Percentiles rank a stretch among this genome's conserved stretches.
These are phyloP conservation scores for Xerocomellus intermedius DNA, from an alignment of 768 basidiomycete genomes.

Conservation along the genomic window DNA sequence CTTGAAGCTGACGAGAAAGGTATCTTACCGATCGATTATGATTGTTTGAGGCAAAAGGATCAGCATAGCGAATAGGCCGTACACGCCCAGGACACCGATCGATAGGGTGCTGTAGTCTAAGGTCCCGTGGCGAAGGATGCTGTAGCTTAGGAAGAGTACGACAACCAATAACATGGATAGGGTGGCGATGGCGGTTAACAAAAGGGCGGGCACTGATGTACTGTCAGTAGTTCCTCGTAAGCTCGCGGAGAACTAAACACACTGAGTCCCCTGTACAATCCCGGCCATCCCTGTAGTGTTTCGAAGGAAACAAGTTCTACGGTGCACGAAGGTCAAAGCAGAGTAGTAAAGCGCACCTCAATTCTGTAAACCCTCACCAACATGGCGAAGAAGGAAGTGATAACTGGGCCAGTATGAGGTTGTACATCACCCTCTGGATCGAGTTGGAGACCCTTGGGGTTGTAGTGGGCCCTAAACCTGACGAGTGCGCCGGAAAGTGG, in stretches of 20 bases:
- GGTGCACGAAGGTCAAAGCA: not conserved
- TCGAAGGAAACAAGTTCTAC: not conserved
- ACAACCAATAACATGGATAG: slow-evolving; percentile 57
- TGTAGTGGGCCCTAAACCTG: slow-evolving; percentile 80
- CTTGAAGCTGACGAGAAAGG: not conserved
- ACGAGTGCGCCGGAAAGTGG: slow-evolving; percentile 69
- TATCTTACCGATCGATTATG: slow-evolving; percentile 68
- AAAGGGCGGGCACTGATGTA: slow-evolving; percentile 46
- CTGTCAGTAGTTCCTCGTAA: slow-evolving; percentile 39
- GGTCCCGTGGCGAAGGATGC: slow-evolving; percentile 58
- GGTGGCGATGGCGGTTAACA: slow-evolving; percentile 54
- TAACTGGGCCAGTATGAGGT: slow-evolving; percentile 75
- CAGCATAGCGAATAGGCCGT: slow-evolving; percentile 63
- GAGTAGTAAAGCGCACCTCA: slow-evolving; percentile 49
- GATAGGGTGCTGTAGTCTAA: slow-evolving; percentile 68
- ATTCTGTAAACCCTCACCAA: slow-evolving; percentile 63
- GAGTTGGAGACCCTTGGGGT: slow-evolving; percentile 78
- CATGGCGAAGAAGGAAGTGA: slow-evolving; percentile 76
- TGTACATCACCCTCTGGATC: slow-evolving; percentile 75
- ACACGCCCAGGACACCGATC: slow-evolving; percentile 57
- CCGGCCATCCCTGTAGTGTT: slow-evolving; percentile 54
- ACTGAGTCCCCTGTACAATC: slow-evolving; percentile 82
- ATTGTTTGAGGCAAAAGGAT: slow-evolving; percentile 68
- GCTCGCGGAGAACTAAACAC: slow-evolving; percentile 17
- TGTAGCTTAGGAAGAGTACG: slow-evolving; percentile 55